A percentile compares a stretch with the other conserved stretches of the same genome.
Evolutionary conservation across 2,329 filamentous ascomycete genomes (phyloP).

Genomic region (Hymenoscyphus repandus): DNA sequence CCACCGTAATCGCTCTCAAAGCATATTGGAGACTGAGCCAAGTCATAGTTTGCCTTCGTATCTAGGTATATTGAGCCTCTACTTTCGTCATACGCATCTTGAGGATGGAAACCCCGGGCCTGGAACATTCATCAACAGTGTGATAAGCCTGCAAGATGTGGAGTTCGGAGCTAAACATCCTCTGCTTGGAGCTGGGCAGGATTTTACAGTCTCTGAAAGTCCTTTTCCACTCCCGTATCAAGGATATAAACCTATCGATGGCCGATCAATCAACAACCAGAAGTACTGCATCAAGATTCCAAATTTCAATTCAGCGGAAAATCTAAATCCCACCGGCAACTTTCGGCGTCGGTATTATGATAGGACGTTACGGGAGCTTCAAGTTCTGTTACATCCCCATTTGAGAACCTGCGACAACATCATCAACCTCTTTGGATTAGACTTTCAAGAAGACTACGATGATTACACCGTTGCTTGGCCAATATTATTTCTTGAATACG

Average conservation of each 20-base stretch:
- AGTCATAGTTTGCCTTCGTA: not conserved
- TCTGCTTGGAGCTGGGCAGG: not conserved
- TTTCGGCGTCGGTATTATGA: constrained; percentile 1
- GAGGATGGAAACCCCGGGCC: no score
- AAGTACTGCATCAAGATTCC: constrained; percentile 4
- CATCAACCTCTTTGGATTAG: constrained; percentile 1
- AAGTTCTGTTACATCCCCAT: constrained; percentile 1
- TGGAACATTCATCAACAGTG: not conserved
- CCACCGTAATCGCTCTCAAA: not conserved
- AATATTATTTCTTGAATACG: constrained; percentile 8
- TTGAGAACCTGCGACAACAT: not conserved
- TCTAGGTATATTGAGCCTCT: not conserved
- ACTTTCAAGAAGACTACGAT: constrained; percentile 5
- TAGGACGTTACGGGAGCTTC: not conserved
- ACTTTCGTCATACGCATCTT: not conserved
- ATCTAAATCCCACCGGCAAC: not conserved
- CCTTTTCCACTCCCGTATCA: not conserved
- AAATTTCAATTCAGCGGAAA: not conserved
- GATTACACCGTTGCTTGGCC: constrained; percentile 1
- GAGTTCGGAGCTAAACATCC: not conserved
- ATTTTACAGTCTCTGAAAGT: not conserved
- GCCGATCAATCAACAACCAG: not conserved
- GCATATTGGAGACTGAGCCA: not conserved
- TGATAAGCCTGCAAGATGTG: not conserved
- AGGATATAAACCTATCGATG: constrained; percentile 1